Base-by-base conservation (phyloP, 768 basidiomycete species). In the Collybia mongolica region DNA sequence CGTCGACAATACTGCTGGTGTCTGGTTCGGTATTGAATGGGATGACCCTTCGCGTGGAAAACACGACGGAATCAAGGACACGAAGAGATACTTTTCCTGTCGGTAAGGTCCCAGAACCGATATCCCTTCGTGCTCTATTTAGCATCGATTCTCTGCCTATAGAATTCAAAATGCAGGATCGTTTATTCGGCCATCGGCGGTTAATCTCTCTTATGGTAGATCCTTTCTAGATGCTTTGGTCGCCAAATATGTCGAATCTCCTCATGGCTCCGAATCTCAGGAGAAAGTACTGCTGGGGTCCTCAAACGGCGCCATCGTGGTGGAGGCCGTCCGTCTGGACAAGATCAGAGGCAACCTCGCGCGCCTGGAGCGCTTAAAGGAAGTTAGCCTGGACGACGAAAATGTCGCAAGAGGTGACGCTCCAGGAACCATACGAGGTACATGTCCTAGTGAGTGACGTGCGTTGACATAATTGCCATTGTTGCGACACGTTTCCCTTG, bases 11-110 rank as follows among this genome's bases (percentile, higher is more conserved):
- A 83, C 89, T 0, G 60, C 68, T 2, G 90, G 89, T 3, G 57
- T 67, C 11, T 98, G 95, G 95, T 75, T 94, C n/a, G 96, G 96
- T n/a, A 80, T 98, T 41, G 96, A 98, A 70, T 98, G 95, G 91
- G 96, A 98, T 62, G 86, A 93, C 60, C 79, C 84, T 17, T 52
- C 65, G 6, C 81, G 93, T 49, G 96, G 96, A 22, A 95, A 89
- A 65, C 94, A 98, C 64, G 82, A 88, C 57, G 96, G 96, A 5
- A 63, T 74, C 55, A 90, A 92, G 62, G 83, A 91, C 55, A 87
- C 83, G 41, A 79, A 75, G 54, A 76, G 74, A 36, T 94, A 96
- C 67, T 98, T 98, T 65, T 61, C 70, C 39, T 91, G 88, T 71
- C 72, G 78, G 91, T 93, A 68, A 72, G 82, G 55, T 46, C 36